Evolutionary conservation across 2,329 filamentous ascomycete species (phyloP).

Genomic region (Chrysosporium keratinophilum): DNA sequence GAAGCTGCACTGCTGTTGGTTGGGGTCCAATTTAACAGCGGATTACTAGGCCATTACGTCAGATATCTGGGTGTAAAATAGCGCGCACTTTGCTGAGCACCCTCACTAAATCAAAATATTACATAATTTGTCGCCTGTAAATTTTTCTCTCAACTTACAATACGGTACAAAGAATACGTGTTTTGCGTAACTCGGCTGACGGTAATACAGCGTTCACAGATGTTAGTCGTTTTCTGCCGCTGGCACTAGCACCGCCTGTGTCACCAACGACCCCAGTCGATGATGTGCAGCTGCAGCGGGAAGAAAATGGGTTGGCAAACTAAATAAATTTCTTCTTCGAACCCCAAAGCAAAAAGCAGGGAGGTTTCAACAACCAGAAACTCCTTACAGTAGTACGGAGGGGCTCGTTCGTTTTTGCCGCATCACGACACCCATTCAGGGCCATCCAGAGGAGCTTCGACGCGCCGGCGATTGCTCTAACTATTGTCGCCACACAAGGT

Average conservation of each 20-base stretch:
- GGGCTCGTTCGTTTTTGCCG: no score
- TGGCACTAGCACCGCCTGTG: neutral
- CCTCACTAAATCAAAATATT: neutral
- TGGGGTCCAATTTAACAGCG: neutral
- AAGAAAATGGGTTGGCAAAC: conserved; percentile 12
- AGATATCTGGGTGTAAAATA: neutral
- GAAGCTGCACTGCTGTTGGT: neutral
- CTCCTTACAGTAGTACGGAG: neutral
- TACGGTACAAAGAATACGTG: no score
- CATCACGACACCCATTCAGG: no score
- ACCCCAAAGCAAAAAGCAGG: neutral
- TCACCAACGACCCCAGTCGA: conserved; percentile 1
- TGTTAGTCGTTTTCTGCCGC: neutral
- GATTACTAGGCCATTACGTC: neutral
- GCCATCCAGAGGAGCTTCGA: no score
- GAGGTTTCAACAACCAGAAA: neutral
- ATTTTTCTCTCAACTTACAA: no score
- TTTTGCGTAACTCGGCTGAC: no score
- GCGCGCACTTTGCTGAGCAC: neutral
- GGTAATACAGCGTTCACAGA: neutral
- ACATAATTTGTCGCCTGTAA: no score
- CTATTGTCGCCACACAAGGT: neutral
- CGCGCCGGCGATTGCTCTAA: no score
- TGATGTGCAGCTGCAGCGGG: conserved; percentile 14
- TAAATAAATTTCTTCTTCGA: neutral